phyloP scores from a whole-genome alignment of 352 stramenopile species.

The Blastocystis sp. region DNA sequence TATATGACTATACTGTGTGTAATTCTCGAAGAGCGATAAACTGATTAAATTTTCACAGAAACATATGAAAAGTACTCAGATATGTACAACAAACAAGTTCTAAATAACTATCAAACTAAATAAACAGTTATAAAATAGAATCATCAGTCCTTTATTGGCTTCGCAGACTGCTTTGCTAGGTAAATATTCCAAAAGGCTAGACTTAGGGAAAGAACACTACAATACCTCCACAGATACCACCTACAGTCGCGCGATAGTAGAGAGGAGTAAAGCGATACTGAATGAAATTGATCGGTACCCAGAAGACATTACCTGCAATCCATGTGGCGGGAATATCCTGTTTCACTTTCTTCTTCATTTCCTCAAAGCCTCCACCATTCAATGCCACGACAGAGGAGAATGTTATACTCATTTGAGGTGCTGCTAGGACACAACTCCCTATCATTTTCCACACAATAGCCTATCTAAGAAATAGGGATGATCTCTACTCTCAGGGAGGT shows the following conservation, averaged over 20 bases:
- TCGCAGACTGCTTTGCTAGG: conserved; percentile 21
- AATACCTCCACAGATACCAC: conserved; percentile 21
- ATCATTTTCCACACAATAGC: conserved; percentile 41
- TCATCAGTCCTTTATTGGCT: background rate
- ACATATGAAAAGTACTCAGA: no score
- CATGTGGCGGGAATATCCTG: conserved; percentile 52
- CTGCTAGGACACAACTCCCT: conserved; percentile 30
- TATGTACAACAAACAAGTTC: no score
- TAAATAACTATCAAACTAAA: no score
- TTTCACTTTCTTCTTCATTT: conserved; percentile 51
- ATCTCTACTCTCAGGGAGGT: background rate
- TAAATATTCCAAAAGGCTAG: conserved; percentile 61
- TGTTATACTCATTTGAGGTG: conserved; percentile 54
- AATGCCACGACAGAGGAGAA: conserved; percentile 44
- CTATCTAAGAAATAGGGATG: background rate
- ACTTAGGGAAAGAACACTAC: background rate
- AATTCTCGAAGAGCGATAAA: no score
- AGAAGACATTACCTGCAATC: conserved; percentile 43
- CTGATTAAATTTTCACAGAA: no score
- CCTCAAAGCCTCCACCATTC: background rate
- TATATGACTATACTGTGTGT: no score
- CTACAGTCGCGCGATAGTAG: conserved; percentile 45
- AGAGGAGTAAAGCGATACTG: conserved; percentile 49
- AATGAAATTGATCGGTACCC: conserved; percentile 52
- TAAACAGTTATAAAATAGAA: no score